These are phyloP conservation scores for Amanita fuliginea DNA, from an alignment of 768 basidiomycete genomes.

Conservation along the genomic window DNA sequence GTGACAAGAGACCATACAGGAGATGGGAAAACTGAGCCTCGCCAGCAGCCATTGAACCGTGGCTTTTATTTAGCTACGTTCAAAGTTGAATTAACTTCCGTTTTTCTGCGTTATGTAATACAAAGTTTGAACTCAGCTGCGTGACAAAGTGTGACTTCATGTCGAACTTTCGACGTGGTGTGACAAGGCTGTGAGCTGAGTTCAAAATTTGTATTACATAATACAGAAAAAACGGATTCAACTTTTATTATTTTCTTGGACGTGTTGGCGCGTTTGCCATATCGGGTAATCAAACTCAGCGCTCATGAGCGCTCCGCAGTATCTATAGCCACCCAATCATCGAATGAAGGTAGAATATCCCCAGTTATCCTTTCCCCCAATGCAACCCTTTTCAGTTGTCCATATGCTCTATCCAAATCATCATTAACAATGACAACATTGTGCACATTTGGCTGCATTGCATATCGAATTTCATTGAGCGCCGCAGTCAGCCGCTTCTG, in stretches of 20 bases:
- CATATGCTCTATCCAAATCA: conserved; percentile 74
- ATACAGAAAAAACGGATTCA: no score
- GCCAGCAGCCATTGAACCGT: no score
- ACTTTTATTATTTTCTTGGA: no score
- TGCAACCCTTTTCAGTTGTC: conserved; percentile 64
- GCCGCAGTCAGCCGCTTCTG: conserved; percentile 71
- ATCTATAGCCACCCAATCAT: conserved; percentile 26
- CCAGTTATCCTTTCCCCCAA: conserved; percentile 51
- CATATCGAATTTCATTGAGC: conserved; percentile 73
- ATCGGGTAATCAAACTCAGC: background rate
- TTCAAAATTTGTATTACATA: no score
- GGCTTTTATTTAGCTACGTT: no score
- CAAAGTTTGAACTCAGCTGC: no score
- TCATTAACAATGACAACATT: conserved; percentile 89
- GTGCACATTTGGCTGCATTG: conserved; percentile 61
- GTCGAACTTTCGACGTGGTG: no score
- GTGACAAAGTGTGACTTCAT: no score
- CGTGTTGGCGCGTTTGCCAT: background rate
- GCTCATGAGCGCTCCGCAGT: no score
- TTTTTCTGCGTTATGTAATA: no score
- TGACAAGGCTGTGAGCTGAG: no score
- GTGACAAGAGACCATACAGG: conserved; percentile 33
- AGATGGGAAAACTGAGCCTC: background rate
- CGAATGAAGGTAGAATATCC: conserved; percentile 57
- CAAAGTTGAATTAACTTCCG: no score